Conservation (phyloP, 129 eudicot species). For the Flaveria linearis region DNA sequence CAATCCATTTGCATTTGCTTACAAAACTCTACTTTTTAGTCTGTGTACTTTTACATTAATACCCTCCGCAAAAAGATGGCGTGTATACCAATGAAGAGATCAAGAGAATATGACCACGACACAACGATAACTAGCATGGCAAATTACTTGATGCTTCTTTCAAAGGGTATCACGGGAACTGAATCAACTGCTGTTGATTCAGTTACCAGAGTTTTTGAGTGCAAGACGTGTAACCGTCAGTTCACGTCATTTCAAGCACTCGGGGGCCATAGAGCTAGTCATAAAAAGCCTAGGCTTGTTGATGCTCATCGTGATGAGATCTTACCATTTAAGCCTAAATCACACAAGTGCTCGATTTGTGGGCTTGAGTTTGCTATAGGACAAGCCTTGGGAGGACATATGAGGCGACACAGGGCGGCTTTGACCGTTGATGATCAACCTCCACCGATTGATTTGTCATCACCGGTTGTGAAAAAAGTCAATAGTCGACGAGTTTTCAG, state of each 20-base stretch:
- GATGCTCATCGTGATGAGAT: slow-evolving; percentile 30
- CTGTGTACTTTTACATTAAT: slow-evolving; percentile 9
- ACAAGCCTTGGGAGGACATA: slow-evolving; percentile 91
- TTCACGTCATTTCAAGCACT: slow-evolving; percentile 90
- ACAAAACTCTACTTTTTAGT: slow-evolving; percentile 32
- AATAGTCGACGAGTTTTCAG: slow-evolving; percentile 53
- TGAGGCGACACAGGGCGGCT: slow-evolving; percentile 70
- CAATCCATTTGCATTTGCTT: slow-evolving; percentile 33
- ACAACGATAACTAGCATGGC: slow-evolving; percentile 56
- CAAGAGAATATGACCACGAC: slow-evolving; percentile 45
- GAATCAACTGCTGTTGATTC: slow-evolving; percentile 16
- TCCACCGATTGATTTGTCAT: slow-evolving; percentile 18
- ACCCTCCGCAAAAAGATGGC: slow-evolving; percentile 28
- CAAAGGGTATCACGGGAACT: slow-evolving; percentile 31
- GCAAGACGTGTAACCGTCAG: slow-evolving; percentile 82
- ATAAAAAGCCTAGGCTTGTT: slow-evolving; percentile 64
- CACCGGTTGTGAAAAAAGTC: slow-evolving; percentile 48
- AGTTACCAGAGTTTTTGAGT: slow-evolving; percentile 53
- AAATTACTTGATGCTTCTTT: slow-evolving; percentile 59
- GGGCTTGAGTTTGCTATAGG: slow-evolving; percentile 78
- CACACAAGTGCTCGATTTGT: slow-evolving; percentile 83
- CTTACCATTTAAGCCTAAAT: slow-evolving; percentile 50
- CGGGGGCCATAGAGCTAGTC: slow-evolving; percentile 96
- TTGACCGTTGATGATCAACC: slow-evolving; percentile 28
- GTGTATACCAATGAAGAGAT: slow-evolving; percentile 51